phyloP scores from a whole-genome alignment of 768 basidiomycete genomes.

The Lanmaoa pseudosensibilis region DNA sequence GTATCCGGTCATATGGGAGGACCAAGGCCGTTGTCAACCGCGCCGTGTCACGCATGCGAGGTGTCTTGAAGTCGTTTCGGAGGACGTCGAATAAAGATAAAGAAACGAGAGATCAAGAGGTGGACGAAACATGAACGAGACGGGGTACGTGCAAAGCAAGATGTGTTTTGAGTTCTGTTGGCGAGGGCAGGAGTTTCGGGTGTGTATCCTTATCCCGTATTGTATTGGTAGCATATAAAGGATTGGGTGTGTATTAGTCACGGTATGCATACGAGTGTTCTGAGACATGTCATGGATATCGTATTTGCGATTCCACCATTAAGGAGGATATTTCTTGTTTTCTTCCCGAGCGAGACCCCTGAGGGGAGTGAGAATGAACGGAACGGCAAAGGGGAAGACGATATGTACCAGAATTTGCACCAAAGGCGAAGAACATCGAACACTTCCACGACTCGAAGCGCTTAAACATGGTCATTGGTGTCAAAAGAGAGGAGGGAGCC shows the following conservation, averaged over 20 bases:
- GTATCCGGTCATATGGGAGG: slow-evolving; percentile 38
- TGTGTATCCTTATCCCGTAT: not conserved
- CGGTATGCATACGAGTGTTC: too few relatives aligned
- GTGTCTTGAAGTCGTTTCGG: not conserved
- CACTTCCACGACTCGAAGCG: not conserved
- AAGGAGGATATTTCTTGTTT: not conserved
- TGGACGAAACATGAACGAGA: not conserved
- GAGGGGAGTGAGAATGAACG: not conserved
- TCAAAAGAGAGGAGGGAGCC: too few relatives aligned
- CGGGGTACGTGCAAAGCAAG: not conserved
- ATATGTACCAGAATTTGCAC: not conserved
- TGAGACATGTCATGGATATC: too few relatives aligned
- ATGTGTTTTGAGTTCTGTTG: too few relatives aligned
- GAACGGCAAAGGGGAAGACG: not conserved
- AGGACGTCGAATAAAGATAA: not conserved
- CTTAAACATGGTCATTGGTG: not conserved
- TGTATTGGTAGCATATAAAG: not conserved
- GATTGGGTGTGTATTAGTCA: too few relatives aligned
- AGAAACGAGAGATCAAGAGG: not conserved
- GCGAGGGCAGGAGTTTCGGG: not conserved
- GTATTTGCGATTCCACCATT: too few relatives aligned
- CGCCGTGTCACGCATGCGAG: not conserved
- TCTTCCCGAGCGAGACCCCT: not conserved
- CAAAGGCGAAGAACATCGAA: not conserved
- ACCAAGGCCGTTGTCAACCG: not conserved